phyloP scores from a whole-genome alignment of 73 alveolate species.

The Tetrahymena elliotti region DNA sequence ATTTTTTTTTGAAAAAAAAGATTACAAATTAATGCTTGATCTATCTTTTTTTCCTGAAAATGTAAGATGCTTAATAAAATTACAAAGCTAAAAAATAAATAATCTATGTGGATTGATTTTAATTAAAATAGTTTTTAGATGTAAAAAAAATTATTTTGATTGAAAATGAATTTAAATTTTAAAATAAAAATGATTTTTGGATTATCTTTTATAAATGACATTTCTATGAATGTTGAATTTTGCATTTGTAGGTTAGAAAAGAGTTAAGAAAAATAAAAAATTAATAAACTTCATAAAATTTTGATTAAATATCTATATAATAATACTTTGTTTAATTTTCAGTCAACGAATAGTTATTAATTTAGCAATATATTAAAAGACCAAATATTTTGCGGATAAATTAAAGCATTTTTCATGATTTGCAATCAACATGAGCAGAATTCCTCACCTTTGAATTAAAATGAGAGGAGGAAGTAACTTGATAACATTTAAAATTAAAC shows the following conservation, averaged over 20 bases:
- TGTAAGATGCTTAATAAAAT: too few relatives aligned
- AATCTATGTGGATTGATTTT: too few relatives aligned
- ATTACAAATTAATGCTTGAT: too few relatives aligned
- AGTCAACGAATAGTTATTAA: neutral
- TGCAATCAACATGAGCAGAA: neutral
- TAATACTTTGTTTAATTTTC: neutral
- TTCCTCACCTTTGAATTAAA: neutral
- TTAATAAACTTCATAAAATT: neutral
- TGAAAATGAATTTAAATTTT: too few relatives aligned
- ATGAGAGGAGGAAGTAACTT: neutral
- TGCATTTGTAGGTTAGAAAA: neutral
- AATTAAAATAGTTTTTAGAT: too few relatives aligned
- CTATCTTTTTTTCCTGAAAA: too few relatives aligned
- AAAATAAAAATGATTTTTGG: neutral
- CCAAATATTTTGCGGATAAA: neutral
- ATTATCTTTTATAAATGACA: too few relatives aligned
- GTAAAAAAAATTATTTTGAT: too few relatives aligned
- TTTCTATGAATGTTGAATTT: neutral
- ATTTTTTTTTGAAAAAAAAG: too few relatives aligned
- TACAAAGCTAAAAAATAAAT: too few relatives aligned
- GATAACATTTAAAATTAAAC: neutral
- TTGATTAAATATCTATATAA: neutral
- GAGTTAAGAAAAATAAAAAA: neutral
- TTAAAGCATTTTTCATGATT: neutral
- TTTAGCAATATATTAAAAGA: neutral